Conservation (phyloP, 768 basidiomycete genomes). For the Xerocomellus chrysenteron region DNA sequence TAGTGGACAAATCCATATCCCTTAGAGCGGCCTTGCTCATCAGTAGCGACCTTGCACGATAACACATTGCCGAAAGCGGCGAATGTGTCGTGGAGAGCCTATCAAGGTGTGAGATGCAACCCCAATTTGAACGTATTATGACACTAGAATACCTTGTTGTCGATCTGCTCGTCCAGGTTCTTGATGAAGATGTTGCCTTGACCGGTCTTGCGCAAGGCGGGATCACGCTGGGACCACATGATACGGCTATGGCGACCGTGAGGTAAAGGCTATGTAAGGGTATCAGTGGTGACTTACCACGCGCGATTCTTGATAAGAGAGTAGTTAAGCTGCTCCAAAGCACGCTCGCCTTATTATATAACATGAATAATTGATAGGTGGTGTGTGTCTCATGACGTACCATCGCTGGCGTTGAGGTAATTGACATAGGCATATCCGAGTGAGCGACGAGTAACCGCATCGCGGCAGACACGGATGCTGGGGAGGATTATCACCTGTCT, state of each 20-base stretch:
- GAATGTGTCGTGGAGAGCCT: conserved; percentile 99
- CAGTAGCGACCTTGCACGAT: conserved; percentile 98
- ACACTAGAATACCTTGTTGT: conserved; percentile 75
- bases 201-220: conserved; percentile 97
- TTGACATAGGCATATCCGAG: conserved; percentile 99
- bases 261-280: background rate
- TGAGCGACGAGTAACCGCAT: conserved; percentile 98
- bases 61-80: conserved; percentile 98
- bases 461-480: conserved; percentile 99
- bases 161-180: conserved; percentile 94
- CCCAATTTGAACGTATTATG: background rate
- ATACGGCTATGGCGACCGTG: conserved; percentile 65
- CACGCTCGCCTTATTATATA: conserved; percentile 76
- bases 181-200: conserved; percentile 99
- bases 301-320: conserved; percentile 97
- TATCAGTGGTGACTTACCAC: conserved; percentile 55
- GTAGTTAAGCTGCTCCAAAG: conserved; percentile 98
- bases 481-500: background rate
- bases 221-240: conserved; percentile 99
- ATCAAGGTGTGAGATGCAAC: conserved; percentile 3
- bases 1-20: conserved; percentile 99
- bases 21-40: conserved; percentile 92
- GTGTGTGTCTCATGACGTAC: conserved; percentile 41
- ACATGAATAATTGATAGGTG: background rate
- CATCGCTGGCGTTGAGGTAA: conserved; percentile 93